phyloP scores from a whole-genome alignment of 106 monocot genomes.

The Dioscorea dumetorum region DNA sequence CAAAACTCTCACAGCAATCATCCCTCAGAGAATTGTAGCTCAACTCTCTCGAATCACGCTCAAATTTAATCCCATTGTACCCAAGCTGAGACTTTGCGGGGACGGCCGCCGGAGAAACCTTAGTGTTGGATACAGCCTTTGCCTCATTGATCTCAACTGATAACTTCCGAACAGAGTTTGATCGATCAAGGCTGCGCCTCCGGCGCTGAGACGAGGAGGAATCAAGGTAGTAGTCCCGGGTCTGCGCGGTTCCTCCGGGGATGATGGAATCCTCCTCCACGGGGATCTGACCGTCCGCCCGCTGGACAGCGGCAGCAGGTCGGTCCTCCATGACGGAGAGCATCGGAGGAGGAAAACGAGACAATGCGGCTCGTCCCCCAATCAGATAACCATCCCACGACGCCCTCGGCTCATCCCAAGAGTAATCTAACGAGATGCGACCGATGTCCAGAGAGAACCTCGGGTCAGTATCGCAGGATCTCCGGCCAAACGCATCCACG shows the following conservation, averaged over 20 bases:
- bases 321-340: slow-evolving; percentile 65
- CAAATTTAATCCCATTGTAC: slow-evolving; percentile 20
- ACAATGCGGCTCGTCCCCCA: slow-evolving; percentile 18
- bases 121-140: slow-evolving; percentile 22
- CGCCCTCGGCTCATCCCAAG: slow-evolving; percentile 70
- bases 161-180: slow-evolving; percentile 39
- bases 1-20: slow-evolving; percentile 57
- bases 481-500: slow-evolving; percentile 42
- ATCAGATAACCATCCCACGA: slow-evolving; percentile 83
- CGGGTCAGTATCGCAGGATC: slow-evolving; percentile 68
- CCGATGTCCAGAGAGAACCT: slow-evolving; percentile 77
- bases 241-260: slow-evolving; percentile 65
- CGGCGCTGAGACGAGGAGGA: slow-evolving; percentile 49
- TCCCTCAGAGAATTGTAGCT: slow-evolving; percentile 39
- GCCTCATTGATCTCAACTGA: slow-evolving; percentile 20
- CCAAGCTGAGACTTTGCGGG: slow-evolving; percentile 42
- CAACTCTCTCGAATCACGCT: slow-evolving; percentile 35
- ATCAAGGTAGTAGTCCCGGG: slow-evolving; percentile 71
- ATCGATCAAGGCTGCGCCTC: slow-evolving; percentile 64
- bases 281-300: slow-evolving; percentile 79
- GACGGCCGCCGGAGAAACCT: slow-evolving; percentile 41
- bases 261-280: slow-evolving; percentile 62
- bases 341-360: slow-evolving; percentile 70
- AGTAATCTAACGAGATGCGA: slow-evolving; percentile 62
- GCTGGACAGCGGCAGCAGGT: slow-evolving; percentile 32